These are phyloP conservation scores for Wickerhamomyces rabaulensis DNA, from an alignment of 805 yeast species.

Conservation along the genomic window DNA sequence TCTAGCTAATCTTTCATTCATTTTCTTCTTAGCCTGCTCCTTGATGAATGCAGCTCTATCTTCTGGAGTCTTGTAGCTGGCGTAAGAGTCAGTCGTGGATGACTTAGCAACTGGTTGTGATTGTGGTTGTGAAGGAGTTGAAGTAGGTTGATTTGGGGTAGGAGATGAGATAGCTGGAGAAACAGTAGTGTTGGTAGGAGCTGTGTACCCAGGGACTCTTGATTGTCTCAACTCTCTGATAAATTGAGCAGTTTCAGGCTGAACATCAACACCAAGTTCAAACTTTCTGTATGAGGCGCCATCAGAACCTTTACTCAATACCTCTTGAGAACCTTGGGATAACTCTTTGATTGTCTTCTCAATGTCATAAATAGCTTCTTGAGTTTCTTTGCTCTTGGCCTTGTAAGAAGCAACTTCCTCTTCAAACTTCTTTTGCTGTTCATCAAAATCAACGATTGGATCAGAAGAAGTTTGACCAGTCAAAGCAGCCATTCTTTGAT, in stretches of 20 bases:
- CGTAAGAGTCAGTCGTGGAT: conserved; percentile 20
- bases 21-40: conserved; percentile 74
- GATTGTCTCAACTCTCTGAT: conserved; percentile 45
- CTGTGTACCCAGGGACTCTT: neutral
- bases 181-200: conserved; percentile 16
- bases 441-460: conserved; percentile 32
- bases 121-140: neutral
- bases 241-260: conserved; percentile 58
- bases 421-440: conserved; percentile 35
- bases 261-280: conserved; percentile 79
- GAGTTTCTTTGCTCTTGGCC: conserved; percentile 49
- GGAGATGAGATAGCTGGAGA: conserved; percentile 11
- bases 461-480: conserved; percentile 65
- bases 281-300: conserved; percentile 60
- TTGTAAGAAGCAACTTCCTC: conserved; percentile 48
- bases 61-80: conserved; percentile 42
- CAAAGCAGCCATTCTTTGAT: conserved; percentile 87
- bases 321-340: conserved; percentile 33
- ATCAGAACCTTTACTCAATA: conserved; percentile 27
- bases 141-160: neutral
- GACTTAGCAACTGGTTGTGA: conserved; percentile 13
- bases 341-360: conserved; percentile 64
- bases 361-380: conserved; percentile 62
- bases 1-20: conserved; percentile 81
- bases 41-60: conserved; percentile 77